Conservation (phyloP, 1,139 yeast genomes). For the Pneumocystis wakefieldiae region DNA sequence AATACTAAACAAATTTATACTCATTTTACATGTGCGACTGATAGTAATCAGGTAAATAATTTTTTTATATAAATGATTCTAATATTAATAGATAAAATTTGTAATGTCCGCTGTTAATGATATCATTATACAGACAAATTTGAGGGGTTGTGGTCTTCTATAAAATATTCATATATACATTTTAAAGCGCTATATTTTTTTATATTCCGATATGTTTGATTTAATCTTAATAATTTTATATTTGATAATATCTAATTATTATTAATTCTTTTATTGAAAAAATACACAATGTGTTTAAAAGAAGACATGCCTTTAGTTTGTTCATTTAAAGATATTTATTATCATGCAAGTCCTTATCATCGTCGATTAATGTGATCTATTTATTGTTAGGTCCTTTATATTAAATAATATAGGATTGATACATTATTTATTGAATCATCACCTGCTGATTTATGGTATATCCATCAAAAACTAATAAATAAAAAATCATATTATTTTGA, state of each 20-base stretch:
- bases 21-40: slow-evolving; percentile 93
- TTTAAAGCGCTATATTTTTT: background rate
- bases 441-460: background rate
- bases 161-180: background rate
- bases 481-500: background rate
- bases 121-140: slow-evolving; percentile 66
- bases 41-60: slow-evolving; percentile 21
- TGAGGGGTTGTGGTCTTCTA: slow-evolving; percentile 61
- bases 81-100: slow-evolving; percentile 49
- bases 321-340: background rate
- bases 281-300: background rate
- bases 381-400: background rate
- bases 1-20: slow-evolving; percentile 62
- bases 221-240: background rate
- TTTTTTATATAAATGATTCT: background rate
- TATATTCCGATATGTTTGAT: background rate
- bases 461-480: background rate
- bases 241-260: background rate
- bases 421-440: background rate
- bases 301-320: background rate
- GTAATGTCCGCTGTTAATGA: slow-evolving; percentile 89
- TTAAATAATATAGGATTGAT: background rate
- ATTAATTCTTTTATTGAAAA: background rate
- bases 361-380: background rate
- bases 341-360: background rate